Percentiles rank a stretch among this genome's conserved stretches.
phyloP scores from a whole-genome alignment of 1,139 yeast genomes.

The Geotrichum aggregatum region DNA sequence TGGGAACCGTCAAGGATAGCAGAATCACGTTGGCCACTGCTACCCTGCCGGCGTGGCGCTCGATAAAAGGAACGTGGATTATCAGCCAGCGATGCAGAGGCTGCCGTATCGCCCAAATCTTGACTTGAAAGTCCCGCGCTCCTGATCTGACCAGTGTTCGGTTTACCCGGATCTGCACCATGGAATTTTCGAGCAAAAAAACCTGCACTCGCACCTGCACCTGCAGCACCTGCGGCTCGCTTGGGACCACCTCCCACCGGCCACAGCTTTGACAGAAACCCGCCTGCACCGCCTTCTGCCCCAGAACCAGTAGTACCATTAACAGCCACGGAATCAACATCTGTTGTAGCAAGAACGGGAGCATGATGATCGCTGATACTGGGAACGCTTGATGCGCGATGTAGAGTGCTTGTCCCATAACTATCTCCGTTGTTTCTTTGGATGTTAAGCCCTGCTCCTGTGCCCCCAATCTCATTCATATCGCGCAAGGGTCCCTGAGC shows the following conservation, averaged over 20 bases:
- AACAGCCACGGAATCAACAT: background rate
- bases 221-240: background rate
- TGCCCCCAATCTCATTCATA: background rate
- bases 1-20: no score
- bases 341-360: slow-evolving; percentile 13
- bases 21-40: background rate
- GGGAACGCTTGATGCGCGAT: slow-evolving; percentile 13
- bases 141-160: slow-evolving; percentile 1
- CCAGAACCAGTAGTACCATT: background rate
- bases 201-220: slow-evolving; percentile 6
- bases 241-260: background rate
- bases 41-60: slow-evolving; percentile 2
- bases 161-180: slow-evolving; percentile 9
- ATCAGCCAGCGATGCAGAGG: background rate
- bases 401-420: background rate
- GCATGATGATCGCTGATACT: slow-evolving; percentile 20
- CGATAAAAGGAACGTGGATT: slow-evolving; percentile 14
- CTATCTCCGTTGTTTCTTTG: background rate
- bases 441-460: background rate
- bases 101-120: background rate
- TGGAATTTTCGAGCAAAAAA: background rate
- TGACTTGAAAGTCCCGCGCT: background rate
- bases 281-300: background rate
- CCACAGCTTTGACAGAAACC: slow-evolving; percentile 6
- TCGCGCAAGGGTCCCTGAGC: background rate